A percentile compares a stretch with the other conserved stretches of the same genome.
Evolutionary conservation across 495 filamentous ascomycete genomes (phyloP).

Genomic region (Bathelium albidoporum): DNA sequence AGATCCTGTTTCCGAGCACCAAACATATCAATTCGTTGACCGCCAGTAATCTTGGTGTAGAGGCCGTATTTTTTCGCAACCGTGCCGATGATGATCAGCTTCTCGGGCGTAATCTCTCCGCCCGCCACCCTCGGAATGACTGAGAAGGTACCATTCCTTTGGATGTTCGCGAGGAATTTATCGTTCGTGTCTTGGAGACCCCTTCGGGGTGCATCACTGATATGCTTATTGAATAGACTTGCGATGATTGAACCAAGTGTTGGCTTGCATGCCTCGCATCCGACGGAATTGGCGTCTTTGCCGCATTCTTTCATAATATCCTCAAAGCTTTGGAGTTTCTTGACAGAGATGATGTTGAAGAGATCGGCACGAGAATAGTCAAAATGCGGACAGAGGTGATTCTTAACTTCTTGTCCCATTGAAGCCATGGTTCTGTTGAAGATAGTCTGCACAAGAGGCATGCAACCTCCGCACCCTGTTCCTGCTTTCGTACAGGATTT

Average conservation of each 20-base stretch:
- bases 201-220: slow-evolving; percentile 65
- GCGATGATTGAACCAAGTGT: slow-evolving; percentile 76
- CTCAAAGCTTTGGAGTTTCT: slow-evolving; percentile 60
- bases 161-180: slow-evolving; percentile 85
- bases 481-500: slow-evolving; percentile 94
- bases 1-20: slow-evolving; percentile 89
- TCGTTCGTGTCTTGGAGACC: slow-evolving; percentile 94
- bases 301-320: slow-evolving; percentile 80
- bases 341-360: slow-evolving; percentile 81
- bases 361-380: slow-evolving; percentile 78
- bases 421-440: slow-evolving; percentile 87
- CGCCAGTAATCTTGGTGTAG: slow-evolving; percentile 94
- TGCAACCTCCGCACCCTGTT: slow-evolving; percentile 87
- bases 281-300: slow-evolving; percentile 61
- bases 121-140: slow-evolving; percentile 79
- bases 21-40: slow-evolving; percentile 93
- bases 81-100: slow-evolving; percentile 75
- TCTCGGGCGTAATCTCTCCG: slow-evolving; percentile 88
- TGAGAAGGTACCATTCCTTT: slow-evolving; percentile 86
- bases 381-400: slow-evolving; percentile 78
- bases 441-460: slow-evolving; percentile 85
- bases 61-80: slow-evolving; percentile 83
- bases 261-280: slow-evolving; percentile 90
- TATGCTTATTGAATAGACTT: slow-evolving; percentile 73
- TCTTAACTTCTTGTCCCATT: slow-evolving; percentile 86